Evolutionary conservation across 768 basidiomycete species (phyloP), one percentile per base, ranked within the genome.

Genomic region (Cyclocybe aegerita): DNA sequence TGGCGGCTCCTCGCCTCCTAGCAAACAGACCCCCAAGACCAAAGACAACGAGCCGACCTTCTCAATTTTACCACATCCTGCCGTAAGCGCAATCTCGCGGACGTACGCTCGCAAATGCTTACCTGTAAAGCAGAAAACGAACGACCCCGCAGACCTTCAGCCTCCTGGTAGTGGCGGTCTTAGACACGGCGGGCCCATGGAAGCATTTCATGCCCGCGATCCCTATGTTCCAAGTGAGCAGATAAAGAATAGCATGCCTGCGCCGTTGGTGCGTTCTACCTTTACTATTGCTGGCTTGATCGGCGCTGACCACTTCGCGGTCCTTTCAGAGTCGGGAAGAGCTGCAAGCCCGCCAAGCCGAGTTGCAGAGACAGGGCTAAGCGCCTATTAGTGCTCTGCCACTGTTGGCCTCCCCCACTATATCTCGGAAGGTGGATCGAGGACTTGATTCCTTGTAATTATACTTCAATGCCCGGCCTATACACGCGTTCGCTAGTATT

Each of bases 31-130:
- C 23, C 23, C 23, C 23, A 23, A 23, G 23, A 23, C 4, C 23
- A 23, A 23, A 5, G 23, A 23, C 23, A 23, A 46, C n/a, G 76
- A 81, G 57, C 76, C 69, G 43, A 60, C 56, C 1, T 84, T 77
- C 64, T 67, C 65, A 42, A 85, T 80, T 59, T 72, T 77, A 49
- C 85, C 85, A 15, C 82, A 85, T 60, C 85, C 83, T 43, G 83
- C 83, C 57, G 82, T 83, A 58, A 33, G 59, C 54, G 39, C 48
- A n/a, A n/a, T 36, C 35, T 30, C 37, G 50, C 35, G 8, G 8
- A 11, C 23, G 34, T 1, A 8, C 2, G 29, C 4, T 30, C 32
- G 35, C 4, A 41, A 16, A 10, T n/a, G 29, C 15, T 45, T 3
- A 32, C 40, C 14, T 37, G 7, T 10, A 51, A 23, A 16, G 11